These are phyloP conservation scores for Peniophora sp. DNA, from an alignment of 1,284 basidiomycete genomes.

Conservation along the genomic window DNA sequence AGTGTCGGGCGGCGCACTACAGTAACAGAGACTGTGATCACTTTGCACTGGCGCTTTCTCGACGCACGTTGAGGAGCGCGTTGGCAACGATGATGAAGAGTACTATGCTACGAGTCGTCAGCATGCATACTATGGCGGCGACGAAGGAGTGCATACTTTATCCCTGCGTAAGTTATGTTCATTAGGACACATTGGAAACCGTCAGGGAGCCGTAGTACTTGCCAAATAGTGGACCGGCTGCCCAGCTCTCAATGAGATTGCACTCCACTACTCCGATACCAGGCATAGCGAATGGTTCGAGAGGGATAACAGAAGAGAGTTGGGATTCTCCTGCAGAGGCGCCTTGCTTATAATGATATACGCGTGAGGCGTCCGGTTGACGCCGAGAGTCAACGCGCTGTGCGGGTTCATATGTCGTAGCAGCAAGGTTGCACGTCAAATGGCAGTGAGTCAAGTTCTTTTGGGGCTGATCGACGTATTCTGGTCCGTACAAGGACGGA, in stretches of 20 bases:
- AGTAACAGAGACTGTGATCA: not conserved
- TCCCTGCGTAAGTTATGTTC: not conserved
- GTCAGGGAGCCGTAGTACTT: not conserved
- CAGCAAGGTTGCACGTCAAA: no score
- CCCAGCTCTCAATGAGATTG: not conserved
- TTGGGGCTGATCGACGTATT: no score
- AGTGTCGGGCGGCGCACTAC: not conserved
- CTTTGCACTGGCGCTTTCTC: not conserved
- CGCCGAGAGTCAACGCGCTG: no score
- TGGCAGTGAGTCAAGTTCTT: no score
- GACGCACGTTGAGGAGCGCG: not conserved
- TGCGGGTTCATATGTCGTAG: no score
- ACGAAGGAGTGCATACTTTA: not conserved
- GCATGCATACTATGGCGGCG: not conserved
- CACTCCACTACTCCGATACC: not conserved
- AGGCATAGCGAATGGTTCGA: no score
- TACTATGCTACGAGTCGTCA: not conserved
- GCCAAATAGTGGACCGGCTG: not conserved
- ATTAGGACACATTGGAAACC: not conserved
- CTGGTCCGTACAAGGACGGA: no score
- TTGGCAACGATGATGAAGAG: not conserved
- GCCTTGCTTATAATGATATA: no score
- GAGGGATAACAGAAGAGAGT: no score
- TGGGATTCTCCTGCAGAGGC: no score
- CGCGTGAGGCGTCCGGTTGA: no score